Evolutionary conservation across 208 protist genomes (phyloP), one percentile per base, ranked within the genome.

Genomic region (Crithidia brevicula): DNA sequence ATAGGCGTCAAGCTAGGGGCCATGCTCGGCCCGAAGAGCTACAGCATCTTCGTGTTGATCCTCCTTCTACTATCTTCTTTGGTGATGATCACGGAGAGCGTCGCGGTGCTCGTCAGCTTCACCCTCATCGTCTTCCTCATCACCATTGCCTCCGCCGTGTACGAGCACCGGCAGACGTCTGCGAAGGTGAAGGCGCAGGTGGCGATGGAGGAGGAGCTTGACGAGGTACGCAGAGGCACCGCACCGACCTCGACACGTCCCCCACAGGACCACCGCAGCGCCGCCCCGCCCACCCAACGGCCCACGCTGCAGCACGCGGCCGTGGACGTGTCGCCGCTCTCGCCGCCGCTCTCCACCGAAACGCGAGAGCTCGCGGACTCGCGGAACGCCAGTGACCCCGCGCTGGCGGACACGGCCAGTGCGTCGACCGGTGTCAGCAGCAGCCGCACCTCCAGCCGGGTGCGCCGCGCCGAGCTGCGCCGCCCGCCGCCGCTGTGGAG

Each of bases 31-130:
- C 80, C 80, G 16, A 70, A 63, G 22, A 68, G 46, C 38, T 82
- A 73, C 69, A 79, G 49, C 68, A 20, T 81, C 2, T 82, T 75
- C 63, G 70, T 85, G 40, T 54, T 85, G 11, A 28, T 65, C 6
- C 70, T 85, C 16, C 68, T 85, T 1, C 47, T 85, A 27, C 58
- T 82, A 10, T 73, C 74, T 8, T 79, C 80, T 22, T 53, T 79
- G 18, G 67, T 79, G 25, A 76, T 82, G 67, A 47, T 85, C 15
- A 82, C 66, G 3, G 25, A 57, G 22, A 79, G 56, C 36, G 71
- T 63, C 22, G n/a, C 31, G 6, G 31, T 86, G 38, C 69, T 82
- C 11, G 16, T 82, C 4, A 22, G 34, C 22, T 50, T 36, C 18
- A 68, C 65, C 15, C 31, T 62, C 8, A 34, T 61, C 18, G 57